Conservation (phyloP, 306 rosid species). For the Castanea crenata region DNA sequence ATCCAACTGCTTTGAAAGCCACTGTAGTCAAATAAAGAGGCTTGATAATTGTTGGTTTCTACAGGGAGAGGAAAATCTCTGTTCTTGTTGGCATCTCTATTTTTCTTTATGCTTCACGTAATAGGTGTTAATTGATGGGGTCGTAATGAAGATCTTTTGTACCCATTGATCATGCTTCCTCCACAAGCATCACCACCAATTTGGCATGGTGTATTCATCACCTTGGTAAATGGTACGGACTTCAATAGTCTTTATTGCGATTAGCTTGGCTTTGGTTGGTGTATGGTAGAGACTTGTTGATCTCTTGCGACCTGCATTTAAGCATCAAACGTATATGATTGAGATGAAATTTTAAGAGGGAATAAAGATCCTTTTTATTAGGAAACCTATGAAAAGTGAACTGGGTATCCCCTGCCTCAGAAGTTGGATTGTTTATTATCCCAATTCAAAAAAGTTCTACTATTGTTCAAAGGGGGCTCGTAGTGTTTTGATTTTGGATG, state of each 20-base stretch:
- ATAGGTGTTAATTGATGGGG: constrained; percentile 76
- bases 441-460: background rate
- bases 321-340: constrained; percentile 11
- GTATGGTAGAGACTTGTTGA: constrained; percentile 4
- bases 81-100: constrained; percentile 49
- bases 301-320: constrained; percentile 9
- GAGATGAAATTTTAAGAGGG: constrained; percentile 9
- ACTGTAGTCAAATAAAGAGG: constrained; percentile 4
- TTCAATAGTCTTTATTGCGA: background rate
- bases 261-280: constrained; percentile 5
- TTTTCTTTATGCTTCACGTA: constrained; percentile 63
- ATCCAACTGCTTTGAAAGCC: background rate
- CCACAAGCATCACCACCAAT: constrained; percentile 72
- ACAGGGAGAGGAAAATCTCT: constrained; percentile 79
- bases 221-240: constrained; percentile 84
- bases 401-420: no score
- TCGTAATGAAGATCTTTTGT: constrained; percentile 67
- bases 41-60: constrained; percentile 34
- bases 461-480: background rate
- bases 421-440: background rate
- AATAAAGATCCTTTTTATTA: background rate
- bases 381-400: no score
- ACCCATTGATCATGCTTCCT: constrained; percentile 75
- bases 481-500: background rate
- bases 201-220: constrained; percentile 85